These are phyloP conservation scores for Trifolium subterraneum DNA, from an alignment of 306 rosid species.

Conservation along the genomic window DNA sequence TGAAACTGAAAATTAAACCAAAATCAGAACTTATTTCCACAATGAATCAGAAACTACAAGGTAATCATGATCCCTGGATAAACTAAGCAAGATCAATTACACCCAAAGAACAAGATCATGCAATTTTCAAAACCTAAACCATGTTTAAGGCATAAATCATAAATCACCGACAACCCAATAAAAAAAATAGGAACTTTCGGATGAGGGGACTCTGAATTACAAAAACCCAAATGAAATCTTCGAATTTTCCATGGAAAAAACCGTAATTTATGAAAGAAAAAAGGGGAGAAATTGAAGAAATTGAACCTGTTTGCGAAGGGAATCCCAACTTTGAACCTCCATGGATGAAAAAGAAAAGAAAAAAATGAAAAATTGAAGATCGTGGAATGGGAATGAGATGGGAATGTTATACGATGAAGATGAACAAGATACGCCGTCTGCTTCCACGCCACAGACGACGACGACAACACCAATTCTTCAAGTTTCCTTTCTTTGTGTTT, in stretches of 20 bases:
- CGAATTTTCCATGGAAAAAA: background rate
- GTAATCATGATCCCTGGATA: background rate
- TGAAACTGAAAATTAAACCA: background rate
- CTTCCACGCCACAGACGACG: conserved; percentile 33
- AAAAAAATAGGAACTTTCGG: background rate
- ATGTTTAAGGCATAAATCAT: no score
- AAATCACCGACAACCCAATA: conserved; percentile 16
- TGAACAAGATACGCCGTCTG: conserved; percentile 44
- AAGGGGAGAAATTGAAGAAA: background rate
- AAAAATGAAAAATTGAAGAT: background rate
- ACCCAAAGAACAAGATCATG: conserved; percentile 9
- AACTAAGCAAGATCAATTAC: conserved; percentile 28
- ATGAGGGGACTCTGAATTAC: conserved; percentile 1
- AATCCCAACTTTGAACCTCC: conserved; percentile 84
- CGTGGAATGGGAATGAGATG: background rate
- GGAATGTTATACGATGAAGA: conserved; percentile 37
- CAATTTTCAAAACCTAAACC: conserved; percentile 21
- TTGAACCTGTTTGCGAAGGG: conserved; percentile 86
- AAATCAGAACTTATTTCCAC: background rate
- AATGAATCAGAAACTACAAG: conserved; percentile 10
- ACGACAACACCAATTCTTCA: background rate
- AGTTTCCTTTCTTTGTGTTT: background rate
- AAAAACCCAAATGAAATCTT: background rate
- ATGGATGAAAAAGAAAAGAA: conserved; percentile 39
- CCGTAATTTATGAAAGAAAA: background rate